Evolutionary conservation across 2,329 filamentous ascomycete genomes (phyloP).

Genomic region (Claviceps sorghi): DNA sequence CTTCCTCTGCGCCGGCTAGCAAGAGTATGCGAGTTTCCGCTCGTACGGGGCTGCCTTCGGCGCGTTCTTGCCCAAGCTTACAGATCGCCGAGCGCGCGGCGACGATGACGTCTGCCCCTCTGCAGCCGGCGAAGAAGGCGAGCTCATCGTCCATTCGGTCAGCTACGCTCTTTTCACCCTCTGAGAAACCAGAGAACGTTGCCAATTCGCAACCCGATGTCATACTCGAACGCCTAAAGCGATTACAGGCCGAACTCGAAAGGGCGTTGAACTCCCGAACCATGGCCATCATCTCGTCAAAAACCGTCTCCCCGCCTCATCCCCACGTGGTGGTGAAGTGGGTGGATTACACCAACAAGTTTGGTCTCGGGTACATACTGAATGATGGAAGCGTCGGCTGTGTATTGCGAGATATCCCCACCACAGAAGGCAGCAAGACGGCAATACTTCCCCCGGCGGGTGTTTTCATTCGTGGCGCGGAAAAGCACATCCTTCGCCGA

Average conservation of each 20-base stretch:
- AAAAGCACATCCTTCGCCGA: constrained; percentile 51
- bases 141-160: constrained; percentile 19
- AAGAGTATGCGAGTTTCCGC: constrained; percentile 16
- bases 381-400: constrained; percentile 71
- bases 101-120: constrained; percentile 13
- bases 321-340: constrained; percentile 60
- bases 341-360: constrained; percentile 83
- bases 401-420: constrained; percentile 42
- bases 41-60: constrained; percentile 14
- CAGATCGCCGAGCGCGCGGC: constrained; percentile 18
- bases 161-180: constrained; percentile 40
- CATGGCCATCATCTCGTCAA: constrained; percentile 44
- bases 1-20: constrained; percentile 10
- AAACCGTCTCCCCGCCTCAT: constrained; percentile 38
- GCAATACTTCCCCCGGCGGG: constrained; percentile 53
- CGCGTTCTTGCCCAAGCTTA: constrained; percentile 14
- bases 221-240: constrained; percentile 39
- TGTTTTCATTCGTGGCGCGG: constrained; percentile 56
- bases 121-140: constrained; percentile 13
- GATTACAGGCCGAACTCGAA: constrained; percentile 46
- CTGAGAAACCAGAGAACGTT: constrained; percentile 35
- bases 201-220: constrained; percentile 41
- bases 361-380: constrained; percentile 70
- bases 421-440: constrained; percentile 32
- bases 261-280: constrained; percentile 48